These are phyloP conservation scores for Heterobasidion irregulare DNA, from an alignment of 1,284 basidiomycete species.

Conservation along the genomic window DNA sequence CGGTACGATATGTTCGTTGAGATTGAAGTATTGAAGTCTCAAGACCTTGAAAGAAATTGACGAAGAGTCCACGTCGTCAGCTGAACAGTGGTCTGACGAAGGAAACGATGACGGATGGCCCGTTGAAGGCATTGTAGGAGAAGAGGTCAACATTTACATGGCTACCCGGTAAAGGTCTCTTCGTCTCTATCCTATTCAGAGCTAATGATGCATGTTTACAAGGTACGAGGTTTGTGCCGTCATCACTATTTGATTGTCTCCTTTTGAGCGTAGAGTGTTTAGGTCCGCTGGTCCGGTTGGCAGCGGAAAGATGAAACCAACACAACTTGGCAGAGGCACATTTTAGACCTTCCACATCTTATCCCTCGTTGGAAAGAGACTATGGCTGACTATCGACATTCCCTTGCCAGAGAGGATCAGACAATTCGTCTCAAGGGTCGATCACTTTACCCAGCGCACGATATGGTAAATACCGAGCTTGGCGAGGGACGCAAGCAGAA, in stretches of 20 bases:
- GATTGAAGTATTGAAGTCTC: neutral
- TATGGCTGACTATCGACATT: slow-evolving; percentile 15
- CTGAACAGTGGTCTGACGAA: slow-evolving; percentile 21
- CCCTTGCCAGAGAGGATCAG: slow-evolving; percentile 16
- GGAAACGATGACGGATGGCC: slow-evolving; percentile 29
- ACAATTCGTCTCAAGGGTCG: slow-evolving; percentile 8
- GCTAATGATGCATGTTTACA: neutral
- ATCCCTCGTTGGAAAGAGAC: slow-evolving; percentile 21
- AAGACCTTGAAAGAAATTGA: neutral
- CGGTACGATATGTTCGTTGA: too few species aligned
- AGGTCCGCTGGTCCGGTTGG: slow-evolving; percentile 33
- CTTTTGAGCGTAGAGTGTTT: neutral
- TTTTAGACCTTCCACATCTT: slow-evolving; percentile 13
- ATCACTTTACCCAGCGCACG: neutral
- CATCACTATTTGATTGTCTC: neutral
- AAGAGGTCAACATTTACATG: slow-evolving; percentile 26
- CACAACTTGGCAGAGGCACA: slow-evolving; percentile 29
- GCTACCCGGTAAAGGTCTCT: slow-evolving; percentile 17
- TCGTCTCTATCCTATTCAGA: too few species aligned
- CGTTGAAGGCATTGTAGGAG: slow-evolving; percentile 26
- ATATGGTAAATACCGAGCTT: neutral
- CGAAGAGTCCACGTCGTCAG: slow-evolving; percentile 15
- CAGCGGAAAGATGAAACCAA: slow-evolving; percentile 28
- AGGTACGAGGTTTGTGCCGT: slow-evolving; percentile 23
- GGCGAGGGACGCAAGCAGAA: neutral